These are phyloP conservation scores for sunflower (Helianthus annuus) DNA, from an alignment of 129 eudicot genomes.

Conservation along the genomic window HanXRQr2.0-SUNRISE NC_035448.2:46817053-46817552, in stretches of 20 bases:
- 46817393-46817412: constrained; percentile 1
- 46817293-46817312: constrained; percentile 25
- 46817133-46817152: constrained; percentile 37
- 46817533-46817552: constrained; percentile 21
- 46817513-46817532: constrained; percentile 57
- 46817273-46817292: constrained; percentile 49
- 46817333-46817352: constrained; percentile 26
- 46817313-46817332: constrained; percentile 1
- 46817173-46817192: constrained; percentile 42
- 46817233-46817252: constrained; percentile 72
- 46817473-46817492: constrained; percentile 15
- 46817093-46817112: too few species aligned
- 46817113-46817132: too few species aligned
- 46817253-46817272: constrained; percentile 72
- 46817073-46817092: too few species aligned
- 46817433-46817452: constrained; percentile 7
- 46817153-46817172: constrained; percentile 37
- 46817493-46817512: constrained; percentile 47
- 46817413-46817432: constrained; percentile 14
- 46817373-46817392: neutral
- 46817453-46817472: constrained; percentile 19
- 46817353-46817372: constrained; percentile 19
- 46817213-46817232: constrained; percentile 71
- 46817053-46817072: too few species aligned
- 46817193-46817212: constrained; percentile 62